Percentiles rank a stretch among this genome's conserved stretches.
phyloP scores from a whole-genome alignment of 352 stramenopile species.

The Phytophthora megakarya region DNA sequence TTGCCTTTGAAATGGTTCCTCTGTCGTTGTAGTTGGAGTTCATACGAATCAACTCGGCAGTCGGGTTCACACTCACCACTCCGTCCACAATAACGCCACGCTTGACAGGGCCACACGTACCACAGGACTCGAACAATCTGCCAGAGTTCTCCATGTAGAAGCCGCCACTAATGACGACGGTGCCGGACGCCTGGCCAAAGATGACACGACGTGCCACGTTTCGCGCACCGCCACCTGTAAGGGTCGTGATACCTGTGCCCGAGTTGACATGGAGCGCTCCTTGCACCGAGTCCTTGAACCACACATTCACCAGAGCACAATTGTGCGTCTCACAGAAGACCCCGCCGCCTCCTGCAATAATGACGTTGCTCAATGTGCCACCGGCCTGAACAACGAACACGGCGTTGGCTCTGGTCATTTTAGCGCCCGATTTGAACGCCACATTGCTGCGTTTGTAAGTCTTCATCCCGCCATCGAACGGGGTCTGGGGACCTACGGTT shows the following conservation, averaged over 20 bases:
- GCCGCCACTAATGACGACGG: constrained; percentile 53
- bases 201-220: constrained; percentile 50
- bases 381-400: constrained; percentile 70
- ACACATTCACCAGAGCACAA: constrained; percentile 64
- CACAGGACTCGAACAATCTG: constrained; percentile 63
- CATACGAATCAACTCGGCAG: constrained; percentile 59
- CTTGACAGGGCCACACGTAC: constrained; percentile 67
- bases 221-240: constrained; percentile 60
- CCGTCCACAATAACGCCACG: constrained; percentile 53
- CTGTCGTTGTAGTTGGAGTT: constrained; percentile 79
- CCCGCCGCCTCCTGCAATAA: constrained; percentile 56
- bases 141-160: constrained; percentile 60
- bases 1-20: constrained; percentile 51
- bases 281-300: constrained; percentile 61
- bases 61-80: constrained; percentile 58
- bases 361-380: constrained; percentile 64
- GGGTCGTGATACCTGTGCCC: constrained; percentile 56
- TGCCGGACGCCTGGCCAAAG: constrained; percentile 50
- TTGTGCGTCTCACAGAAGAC: constrained; percentile 67
- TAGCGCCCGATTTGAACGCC: constrained; percentile 37
- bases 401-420: constrained; percentile 44
- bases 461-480: constrained; percentile 70
- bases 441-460: constrained; percentile 63
- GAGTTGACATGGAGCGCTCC: constrained; percentile 55
- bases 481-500: constrained; percentile 36